These are phyloP conservation scores for Ramaria sp. DNA, from an alignment of 768 basidiomycete species.

Conservation along the genomic window DNA sequence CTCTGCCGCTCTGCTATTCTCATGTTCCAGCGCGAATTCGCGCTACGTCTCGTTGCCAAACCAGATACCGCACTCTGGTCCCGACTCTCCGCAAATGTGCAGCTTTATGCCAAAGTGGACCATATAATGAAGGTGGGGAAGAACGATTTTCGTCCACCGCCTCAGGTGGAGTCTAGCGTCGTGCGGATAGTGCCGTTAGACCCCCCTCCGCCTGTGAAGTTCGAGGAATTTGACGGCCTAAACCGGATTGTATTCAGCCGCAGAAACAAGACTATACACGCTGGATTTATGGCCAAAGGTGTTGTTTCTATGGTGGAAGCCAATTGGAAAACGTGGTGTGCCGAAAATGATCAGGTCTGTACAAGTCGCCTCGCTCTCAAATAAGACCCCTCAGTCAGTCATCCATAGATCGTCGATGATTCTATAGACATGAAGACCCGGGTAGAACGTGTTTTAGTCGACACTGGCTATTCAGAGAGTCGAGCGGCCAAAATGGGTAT, in stretches of 20 bases:
- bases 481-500: slow-evolving; percentile 91
- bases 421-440: slow-evolving; percentile 55
- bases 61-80: slow-evolving; percentile 87
- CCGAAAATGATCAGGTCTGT: slow-evolving; percentile 56
- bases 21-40: slow-evolving; percentile 99
- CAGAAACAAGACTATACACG: slow-evolving; percentile 83
- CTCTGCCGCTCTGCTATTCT: slow-evolving; percentile 89
- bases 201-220: slow-evolving; percentile 90
- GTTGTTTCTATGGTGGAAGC: slow-evolving; percentile 90
- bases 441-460: slow-evolving; percentile 61
- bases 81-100: slow-evolving; percentile 89
- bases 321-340: slow-evolving; percentile 89
- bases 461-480: slow-evolving; percentile 62
- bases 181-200: slow-evolving; percentile 86
- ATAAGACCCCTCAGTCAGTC: background rate
- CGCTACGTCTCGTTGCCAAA: slow-evolving; percentile 77
- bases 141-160: slow-evolving; percentile 94
- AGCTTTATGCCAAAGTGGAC: slow-evolving; percentile 94
- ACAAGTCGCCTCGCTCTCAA: background rate
- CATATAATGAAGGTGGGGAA: slow-evolving; percentile 94
- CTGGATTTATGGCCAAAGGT: slow-evolving; percentile 88
- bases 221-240: slow-evolving; percentile 96
- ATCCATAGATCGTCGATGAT: slow-evolving; percentile 53
- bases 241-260: slow-evolving; percentile 83
- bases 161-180: slow-evolving; percentile 88